Evolutionary conservation across 1,139 yeast species (phyloP).

Genomic region (Candida glucosophila): DNA sequence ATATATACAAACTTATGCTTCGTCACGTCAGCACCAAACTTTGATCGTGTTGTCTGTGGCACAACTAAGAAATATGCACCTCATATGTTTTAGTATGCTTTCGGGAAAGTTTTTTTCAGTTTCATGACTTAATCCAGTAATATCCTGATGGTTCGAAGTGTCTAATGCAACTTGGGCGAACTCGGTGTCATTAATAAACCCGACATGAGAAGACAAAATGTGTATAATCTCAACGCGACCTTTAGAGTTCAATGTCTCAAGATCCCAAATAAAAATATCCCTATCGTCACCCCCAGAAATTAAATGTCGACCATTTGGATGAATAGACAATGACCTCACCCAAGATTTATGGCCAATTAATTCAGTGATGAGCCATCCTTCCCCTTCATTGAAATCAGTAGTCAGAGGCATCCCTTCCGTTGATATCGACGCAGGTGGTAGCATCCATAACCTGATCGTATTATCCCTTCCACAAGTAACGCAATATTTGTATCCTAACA

Average conservation of each 20-base stretch:
- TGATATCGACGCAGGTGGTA: slow-evolving; percentile 51
- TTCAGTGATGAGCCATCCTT: slow-evolving; percentile 49
- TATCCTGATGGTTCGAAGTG: slow-evolving; percentile 10
- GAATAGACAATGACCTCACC: slow-evolving; percentile 66
- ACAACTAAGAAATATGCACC: slow-evolving; percentile 54
- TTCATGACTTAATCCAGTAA: slow-evolving; percentile 14
- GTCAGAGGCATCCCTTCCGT: slow-evolving; percentile 55
- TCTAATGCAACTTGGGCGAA: slow-evolving; percentile 37
- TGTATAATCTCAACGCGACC: slow-evolving; percentile 39
- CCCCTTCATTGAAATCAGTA: slow-evolving; percentile 39
- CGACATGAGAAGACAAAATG: slow-evolving; percentile 59
- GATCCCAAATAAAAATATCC: slow-evolving; percentile 72
- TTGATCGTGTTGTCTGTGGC: slow-evolving; percentile 47
- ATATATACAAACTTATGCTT: no score
- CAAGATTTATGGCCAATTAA: slow-evolving; percentile 78
- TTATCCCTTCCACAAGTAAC: slow-evolving; percentile 82
- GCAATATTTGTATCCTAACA: slow-evolving; percentile 57
- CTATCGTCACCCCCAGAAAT: slow-evolving; percentile 78
- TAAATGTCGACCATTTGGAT: slow-evolving; percentile 67
- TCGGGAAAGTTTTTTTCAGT: slow-evolving; percentile 41
- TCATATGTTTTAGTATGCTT: no score
- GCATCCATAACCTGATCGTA: slow-evolving; percentile 64
- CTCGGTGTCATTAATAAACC: slow-evolving; percentile 57
- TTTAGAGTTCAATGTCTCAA: slow-evolving; percentile 35
- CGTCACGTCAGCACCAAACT: slow-evolving; percentile 38